These are phyloP conservation scores for Salvia splendens DNA, from an alignment of 257 asterid species.

Conservation along the genomic window DNA sequence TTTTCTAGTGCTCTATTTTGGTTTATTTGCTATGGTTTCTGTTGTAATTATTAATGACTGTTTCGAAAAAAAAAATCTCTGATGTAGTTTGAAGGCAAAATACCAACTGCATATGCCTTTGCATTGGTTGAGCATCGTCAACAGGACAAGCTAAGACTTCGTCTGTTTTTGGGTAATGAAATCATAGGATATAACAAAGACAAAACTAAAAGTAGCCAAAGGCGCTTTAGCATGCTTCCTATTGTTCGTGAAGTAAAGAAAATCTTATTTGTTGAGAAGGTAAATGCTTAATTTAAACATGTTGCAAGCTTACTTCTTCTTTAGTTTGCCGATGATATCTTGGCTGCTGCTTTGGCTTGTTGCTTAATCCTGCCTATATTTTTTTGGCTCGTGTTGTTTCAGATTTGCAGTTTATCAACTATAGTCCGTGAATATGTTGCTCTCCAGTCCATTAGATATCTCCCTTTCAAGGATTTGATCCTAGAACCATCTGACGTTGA, in stretches of 20 bases:
- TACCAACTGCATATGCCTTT: constrained; percentile 82
- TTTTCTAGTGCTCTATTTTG: constrained; percentile 1
- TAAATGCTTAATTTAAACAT: constrained; percentile 30
- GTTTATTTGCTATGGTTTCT: neutral
- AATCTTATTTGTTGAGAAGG: constrained; percentile 59
- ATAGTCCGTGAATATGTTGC: constrained; percentile 92
- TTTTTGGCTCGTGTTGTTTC: constrained; percentile 31
- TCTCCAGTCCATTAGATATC: constrained; percentile 71
- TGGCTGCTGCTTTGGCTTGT: constrained; percentile 27
- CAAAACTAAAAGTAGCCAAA: constrained; percentile 53
- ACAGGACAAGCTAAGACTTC: constrained; percentile 59
- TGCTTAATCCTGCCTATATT: constrained; percentile 23
- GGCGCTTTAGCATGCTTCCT: constrained; percentile 66
- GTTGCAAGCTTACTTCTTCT: constrained; percentile 15
- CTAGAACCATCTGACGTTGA: constrained; percentile 64
- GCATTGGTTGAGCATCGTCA: constrained; percentile 94
- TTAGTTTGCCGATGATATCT: constrained; percentile 14
- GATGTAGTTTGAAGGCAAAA: constrained; percentile 65
- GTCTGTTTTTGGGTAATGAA: constrained; percentile 78
- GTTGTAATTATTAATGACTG: neutral
- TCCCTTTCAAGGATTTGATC: constrained; percentile 87
- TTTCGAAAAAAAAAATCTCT: constrained; percentile 20
- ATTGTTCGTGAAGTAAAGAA: constrained; percentile 50
- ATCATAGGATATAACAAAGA: constrained; percentile 49
- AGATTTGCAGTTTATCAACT: constrained; percentile 95